These are phyloP conservation scores for Sisymbrium altissimum DNA, from an alignment of 345 rosid genomes.

Conservation along the genomic window DNA sequence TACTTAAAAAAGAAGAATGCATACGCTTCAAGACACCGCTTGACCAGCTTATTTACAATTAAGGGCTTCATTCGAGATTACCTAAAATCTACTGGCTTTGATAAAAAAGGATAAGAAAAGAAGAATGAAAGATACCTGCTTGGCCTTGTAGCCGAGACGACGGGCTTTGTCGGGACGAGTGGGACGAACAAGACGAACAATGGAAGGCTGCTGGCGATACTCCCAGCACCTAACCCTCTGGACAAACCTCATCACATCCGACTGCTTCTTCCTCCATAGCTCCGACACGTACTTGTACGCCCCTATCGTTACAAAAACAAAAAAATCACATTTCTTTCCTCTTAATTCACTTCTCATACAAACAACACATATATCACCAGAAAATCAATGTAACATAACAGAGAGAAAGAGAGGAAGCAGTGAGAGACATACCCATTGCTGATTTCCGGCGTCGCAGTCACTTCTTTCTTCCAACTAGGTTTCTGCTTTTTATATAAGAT, in stretches of 20 bases:
- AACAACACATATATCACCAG: neutral
- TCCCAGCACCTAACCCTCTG: conserved; percentile 99
- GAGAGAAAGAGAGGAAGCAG: neutral
- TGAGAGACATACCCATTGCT: conserved; percentile 24
- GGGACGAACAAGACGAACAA: conserved; percentile 84
- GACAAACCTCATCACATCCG: conserved; percentile 97
- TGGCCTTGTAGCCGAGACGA: conserved; percentile 94
- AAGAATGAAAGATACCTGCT: conserved; percentile 55
- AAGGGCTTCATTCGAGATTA: neutral
- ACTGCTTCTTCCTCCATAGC: conserved; percentile 99
- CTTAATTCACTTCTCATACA: neutral
- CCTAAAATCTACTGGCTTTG: neutral
- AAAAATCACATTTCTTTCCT: neutral
- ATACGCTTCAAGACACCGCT: conserved; percentile 35
- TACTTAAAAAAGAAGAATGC: neutral
- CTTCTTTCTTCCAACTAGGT: neutral
- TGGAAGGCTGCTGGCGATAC: conserved; percentile 94
- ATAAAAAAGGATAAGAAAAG: neutral
- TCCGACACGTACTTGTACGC: conserved; percentile 97
- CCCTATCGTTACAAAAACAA: conserved; percentile 36
- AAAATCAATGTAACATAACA: neutral
- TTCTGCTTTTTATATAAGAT: conserved; percentile 6
- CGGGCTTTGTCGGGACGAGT: conserved; percentile 99
- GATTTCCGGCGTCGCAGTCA: conserved; percentile 31
- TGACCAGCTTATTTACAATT: conserved; percentile 13